Conservation (phyloP, 2,329 filamentous ascomycete species). For the Calcarisporium arbuscula region DNA sequence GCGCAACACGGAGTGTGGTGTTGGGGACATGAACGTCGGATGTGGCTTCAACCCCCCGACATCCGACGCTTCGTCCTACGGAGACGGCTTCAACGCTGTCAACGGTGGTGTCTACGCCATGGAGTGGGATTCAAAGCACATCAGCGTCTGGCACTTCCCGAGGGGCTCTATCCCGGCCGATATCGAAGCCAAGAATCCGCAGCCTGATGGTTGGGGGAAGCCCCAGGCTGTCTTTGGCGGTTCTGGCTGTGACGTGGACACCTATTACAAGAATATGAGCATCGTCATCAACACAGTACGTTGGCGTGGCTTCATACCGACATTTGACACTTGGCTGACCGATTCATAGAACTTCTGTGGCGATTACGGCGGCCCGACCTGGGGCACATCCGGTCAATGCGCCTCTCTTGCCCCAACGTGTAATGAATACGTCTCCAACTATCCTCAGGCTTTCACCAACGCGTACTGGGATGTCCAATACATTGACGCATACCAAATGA, state of each 20-base stretch:
- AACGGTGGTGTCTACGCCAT: conserved; percentile 65
- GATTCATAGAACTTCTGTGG: conserved; percentile 61
- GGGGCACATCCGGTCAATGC: conserved; percentile 34
- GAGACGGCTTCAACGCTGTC: conserved; percentile 59
- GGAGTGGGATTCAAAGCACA: conserved; percentile 61
- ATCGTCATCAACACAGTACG: conserved; percentile 64
- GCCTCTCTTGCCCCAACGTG: conserved; percentile 36
- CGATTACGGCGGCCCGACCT: conserved; percentile 56
- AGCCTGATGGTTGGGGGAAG: conserved; percentile 60
- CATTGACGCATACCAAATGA: conserved; percentile 39
- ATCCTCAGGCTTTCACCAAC: conserved; percentile 35
- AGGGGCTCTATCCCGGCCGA: conserved; percentile 59
- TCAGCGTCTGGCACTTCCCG: conserved; percentile 73
- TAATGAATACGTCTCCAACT: conserved; percentile 38
- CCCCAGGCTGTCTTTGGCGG: conserved; percentile 66
- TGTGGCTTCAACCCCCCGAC: conserved; percentile 36
- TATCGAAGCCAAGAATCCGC: conserved; percentile 51
- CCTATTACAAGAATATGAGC: conserved; percentile 60
- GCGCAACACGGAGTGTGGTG: conserved; percentile 28
- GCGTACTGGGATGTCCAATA: conserved; percentile 49
- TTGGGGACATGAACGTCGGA: conserved; percentile 32
- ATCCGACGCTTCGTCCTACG: conserved; percentile 44
- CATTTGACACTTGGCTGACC: not conserved
- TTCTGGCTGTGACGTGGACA: conserved; percentile 55
- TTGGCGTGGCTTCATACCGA: too few species aligned